Percentiles rank a stretch among this genome's conserved stretches.
phyloP scores from a whole-genome alignment of 2,329 filamentous ascomycete genomes.

The Anisogramma anomala region DNA sequence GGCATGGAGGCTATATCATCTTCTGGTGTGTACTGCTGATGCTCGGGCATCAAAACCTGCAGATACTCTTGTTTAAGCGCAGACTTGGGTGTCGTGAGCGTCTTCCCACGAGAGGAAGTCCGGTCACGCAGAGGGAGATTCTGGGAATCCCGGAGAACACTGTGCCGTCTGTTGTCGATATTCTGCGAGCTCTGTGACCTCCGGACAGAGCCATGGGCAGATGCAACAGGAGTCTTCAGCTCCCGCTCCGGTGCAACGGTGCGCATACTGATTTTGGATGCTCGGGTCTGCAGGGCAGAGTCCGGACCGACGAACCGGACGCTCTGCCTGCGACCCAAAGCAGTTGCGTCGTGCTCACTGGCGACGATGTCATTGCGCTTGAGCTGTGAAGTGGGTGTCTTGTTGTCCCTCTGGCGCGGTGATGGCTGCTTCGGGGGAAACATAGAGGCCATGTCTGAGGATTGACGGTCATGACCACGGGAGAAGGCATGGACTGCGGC shows the following conservation, averaged over 20 bases:
- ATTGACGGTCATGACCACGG: slow-evolving; percentile 34
- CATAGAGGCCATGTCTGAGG: slow-evolving; percentile 21
- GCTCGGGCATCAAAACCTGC: slow-evolving; percentile 25
- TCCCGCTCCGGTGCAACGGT: not conserved
- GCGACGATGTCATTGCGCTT: slow-evolving; percentile 15
- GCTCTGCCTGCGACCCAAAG: slow-evolving; percentile 37
- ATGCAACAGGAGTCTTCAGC: not conserved
- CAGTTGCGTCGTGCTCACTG: slow-evolving; percentile 17
- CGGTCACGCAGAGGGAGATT: slow-evolving; percentile 5
- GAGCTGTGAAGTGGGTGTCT: slow-evolving; percentile 5
- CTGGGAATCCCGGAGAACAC: not conserved
- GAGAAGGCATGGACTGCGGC: slow-evolving; percentile 51
- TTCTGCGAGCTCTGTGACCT: slow-evolving; percentile 7
- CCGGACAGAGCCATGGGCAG: not conserved
- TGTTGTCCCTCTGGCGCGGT: slow-evolving; percentile 6
- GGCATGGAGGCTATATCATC: slow-evolving; percentile 36
- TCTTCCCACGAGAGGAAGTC: slow-evolving; percentile 9
- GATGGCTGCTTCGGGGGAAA: slow-evolving; percentile 23
- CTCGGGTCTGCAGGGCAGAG: slow-evolving; percentile 14
- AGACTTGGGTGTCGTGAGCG: not conserved
- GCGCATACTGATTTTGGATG: slow-evolving; percentile 9
- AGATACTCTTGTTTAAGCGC: slow-evolving; percentile 22
- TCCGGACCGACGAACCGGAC: slow-evolving; percentile 37
- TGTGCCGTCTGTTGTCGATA: not conserved
- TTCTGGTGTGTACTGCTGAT: slow-evolving; percentile 35